These are phyloP conservation scores for Chrysanthemum makinoi DNA, from an alignment of 129 eudicot genomes.

Conservation along the genomic window DNA sequence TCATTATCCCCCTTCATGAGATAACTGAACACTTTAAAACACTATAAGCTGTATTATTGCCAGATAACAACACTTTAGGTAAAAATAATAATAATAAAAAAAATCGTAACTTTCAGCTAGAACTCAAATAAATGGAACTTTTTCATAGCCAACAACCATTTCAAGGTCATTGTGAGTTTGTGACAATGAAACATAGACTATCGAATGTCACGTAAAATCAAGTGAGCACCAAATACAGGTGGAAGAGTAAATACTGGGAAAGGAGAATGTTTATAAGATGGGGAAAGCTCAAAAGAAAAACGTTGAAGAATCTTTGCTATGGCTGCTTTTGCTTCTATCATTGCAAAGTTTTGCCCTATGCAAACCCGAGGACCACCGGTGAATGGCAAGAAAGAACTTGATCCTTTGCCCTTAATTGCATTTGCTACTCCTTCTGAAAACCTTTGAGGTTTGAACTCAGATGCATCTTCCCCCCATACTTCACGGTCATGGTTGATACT, in stretches of 20 bases:
- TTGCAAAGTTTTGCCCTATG: slow-evolving; percentile 46
- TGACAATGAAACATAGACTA: neutral
- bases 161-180: no score
- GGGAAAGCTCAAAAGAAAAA: slow-evolving; percentile 37
- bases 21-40: no score
- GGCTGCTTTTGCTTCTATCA: slow-evolving; percentile 39
- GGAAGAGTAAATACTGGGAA: slow-evolving; percentile 23
- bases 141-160: no score
- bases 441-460: slow-evolving; percentile 39
- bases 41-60: no score
- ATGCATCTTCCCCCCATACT: slow-evolving; percentile 43
- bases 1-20: no score
- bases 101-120: no score
- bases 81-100: no score
- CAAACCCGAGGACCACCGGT: slow-evolving; percentile 47
- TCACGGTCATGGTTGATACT: slow-evolving; percentile 30
- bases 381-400: slow-evolving; percentile 37
- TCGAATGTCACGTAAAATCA: slow-evolving; percentile 15
- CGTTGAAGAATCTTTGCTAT: slow-evolving; percentile 38
- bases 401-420: slow-evolving; percentile 29
- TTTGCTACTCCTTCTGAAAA: slow-evolving; percentile 32
- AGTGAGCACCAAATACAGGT: slow-evolving; percentile 42
- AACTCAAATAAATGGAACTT: no score
- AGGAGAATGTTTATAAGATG: slow-evolving; percentile 46
- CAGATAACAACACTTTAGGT: no score